Evolutionary conservation across 225 moss, liverwort and hornwort species (phyloP).

Genomic region (Polytrichum commune): DNA sequence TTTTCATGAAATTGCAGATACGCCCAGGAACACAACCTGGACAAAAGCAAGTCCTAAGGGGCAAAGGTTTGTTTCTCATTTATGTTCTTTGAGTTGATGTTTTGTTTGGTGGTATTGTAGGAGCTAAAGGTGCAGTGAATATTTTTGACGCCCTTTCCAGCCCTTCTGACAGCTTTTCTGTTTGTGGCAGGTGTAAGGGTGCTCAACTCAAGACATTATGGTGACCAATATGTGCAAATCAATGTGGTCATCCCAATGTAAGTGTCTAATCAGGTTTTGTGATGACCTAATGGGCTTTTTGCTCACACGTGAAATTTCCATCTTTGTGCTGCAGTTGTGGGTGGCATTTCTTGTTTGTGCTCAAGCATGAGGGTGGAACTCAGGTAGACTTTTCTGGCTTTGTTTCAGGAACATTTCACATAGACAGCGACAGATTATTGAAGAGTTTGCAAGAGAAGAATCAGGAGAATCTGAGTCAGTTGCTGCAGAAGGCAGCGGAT

Average conservation of each 20-base stretch:
- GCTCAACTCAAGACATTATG: slow-evolving; percentile 81
- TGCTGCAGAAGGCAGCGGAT: slow-evolving; percentile 59
- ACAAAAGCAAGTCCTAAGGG: slow-evolving; percentile 74
- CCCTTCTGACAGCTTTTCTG: no score
- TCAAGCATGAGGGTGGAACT: background rate
- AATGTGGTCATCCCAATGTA: slow-evolving; percentile 67
- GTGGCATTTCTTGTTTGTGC: background rate
- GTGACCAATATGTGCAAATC: slow-evolving; percentile 80
- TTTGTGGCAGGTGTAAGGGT: slow-evolving; percentile 49
- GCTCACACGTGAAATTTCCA: no score
- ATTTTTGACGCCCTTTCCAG: no score
- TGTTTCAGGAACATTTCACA: slow-evolving; percentile 42
- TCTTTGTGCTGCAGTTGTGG: background rate
- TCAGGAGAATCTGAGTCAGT: slow-evolving; percentile 36
- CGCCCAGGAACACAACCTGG: slow-evolving; percentile 85
- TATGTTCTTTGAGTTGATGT: background rate
- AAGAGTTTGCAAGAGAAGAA: slow-evolving; percentile 54
- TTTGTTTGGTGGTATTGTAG: background rate
- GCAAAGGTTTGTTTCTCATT: slow-evolving; percentile 61
- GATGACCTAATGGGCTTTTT: slow-evolving; percentile 1
- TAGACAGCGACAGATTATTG: slow-evolving; percentile 48
- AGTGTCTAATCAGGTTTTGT: slow-evolving; percentile 12
- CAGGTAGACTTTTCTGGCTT: slow-evolving; percentile 1
- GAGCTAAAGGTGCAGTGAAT: no score
- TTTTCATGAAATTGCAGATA: slow-evolving; percentile 35